phyloP scores from a whole-genome alignment of 371 early-diverging fungal species.

The Syncephalastrum racemosum region DNA sequence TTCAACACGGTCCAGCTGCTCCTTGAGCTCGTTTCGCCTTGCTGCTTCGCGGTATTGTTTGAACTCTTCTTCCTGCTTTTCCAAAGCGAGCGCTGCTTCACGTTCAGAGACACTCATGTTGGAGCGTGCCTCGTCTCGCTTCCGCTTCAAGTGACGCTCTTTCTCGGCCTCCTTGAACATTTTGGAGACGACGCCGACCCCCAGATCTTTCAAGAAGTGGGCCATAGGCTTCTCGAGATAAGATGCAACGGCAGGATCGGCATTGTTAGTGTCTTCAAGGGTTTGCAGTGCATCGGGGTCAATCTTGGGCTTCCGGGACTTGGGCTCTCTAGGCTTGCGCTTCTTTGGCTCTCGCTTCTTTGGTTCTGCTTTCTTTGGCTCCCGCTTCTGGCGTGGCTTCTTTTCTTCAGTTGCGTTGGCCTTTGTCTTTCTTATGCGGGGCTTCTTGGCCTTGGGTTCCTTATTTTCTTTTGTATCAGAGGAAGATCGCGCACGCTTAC shows the following conservation, averaged over 20 bases:
- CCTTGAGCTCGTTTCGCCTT: too few species aligned
- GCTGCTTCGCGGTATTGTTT: too few species aligned
- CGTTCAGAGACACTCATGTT: constrained; percentile 20
- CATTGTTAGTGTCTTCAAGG: constrained; percentile 35
- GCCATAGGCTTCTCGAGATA: constrained; percentile 48
- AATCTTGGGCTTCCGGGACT: not conserved
- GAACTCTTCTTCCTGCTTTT: constrained; percentile 23
- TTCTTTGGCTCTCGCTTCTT: too few species aligned
- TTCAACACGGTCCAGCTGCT: too few species aligned
- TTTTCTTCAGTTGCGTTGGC: not conserved
- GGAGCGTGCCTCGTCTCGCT: constrained; percentile 17
- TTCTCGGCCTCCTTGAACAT: constrained; percentile 47
- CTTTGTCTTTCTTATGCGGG: too few species aligned
- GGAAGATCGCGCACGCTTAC: too few species aligned
- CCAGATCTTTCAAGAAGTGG: constrained; percentile 47
- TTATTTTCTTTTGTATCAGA: too few species aligned
- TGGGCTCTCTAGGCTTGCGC: too few species aligned
- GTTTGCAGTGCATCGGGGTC: constrained; percentile 25
- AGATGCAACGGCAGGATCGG: constrained; percentile 33
- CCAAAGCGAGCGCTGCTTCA: constrained; percentile 4
- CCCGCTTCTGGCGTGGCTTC: constrained; percentile 3
- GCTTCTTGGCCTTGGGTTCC: too few species aligned
- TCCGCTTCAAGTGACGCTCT: constrained; percentile 23
- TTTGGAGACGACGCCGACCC: constrained; percentile 48
- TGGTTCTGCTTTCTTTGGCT: not conserved